Evolutionary conservation across 345 rosid genomes (phyloP).

Genomic region (Brassica juncea): DNA sequence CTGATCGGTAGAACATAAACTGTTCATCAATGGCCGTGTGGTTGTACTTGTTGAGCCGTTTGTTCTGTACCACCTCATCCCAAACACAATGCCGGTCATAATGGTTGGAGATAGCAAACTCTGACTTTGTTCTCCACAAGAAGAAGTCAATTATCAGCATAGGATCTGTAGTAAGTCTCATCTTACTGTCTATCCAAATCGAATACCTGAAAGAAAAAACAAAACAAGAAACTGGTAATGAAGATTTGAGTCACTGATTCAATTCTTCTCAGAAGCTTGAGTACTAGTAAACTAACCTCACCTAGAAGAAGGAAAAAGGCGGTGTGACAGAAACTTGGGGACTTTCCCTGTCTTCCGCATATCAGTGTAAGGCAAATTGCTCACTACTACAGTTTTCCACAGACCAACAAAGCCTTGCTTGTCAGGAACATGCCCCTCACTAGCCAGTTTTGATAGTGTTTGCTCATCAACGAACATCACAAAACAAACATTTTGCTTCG

Average conservation of each 20-base stretch:
- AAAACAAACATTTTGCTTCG: constrained; percentile 78
- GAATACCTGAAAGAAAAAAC: constrained; percentile 63
- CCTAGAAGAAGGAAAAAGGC: constrained; percentile 94
- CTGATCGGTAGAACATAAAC: constrained; percentile 64
- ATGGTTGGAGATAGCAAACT: constrained; percentile 94
- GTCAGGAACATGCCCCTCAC: constrained; percentile 77
- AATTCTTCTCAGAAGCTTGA: constrained; percentile 11
- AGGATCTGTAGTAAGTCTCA: constrained; percentile 84
- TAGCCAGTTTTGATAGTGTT: constrained; percentile 68
- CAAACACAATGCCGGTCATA: constrained; percentile 94
- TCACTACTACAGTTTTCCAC: constrained; percentile 82
- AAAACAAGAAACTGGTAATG: not conserved
- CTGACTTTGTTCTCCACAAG: constrained; percentile 78
- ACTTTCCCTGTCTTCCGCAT: constrained; percentile 91
- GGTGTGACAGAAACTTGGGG: constrained; percentile 88
- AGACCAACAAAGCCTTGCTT: constrained; percentile 72
- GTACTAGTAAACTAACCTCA: constrained; percentile 43
- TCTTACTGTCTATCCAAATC: constrained; percentile 93
- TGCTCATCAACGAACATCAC: constrained; percentile 90
- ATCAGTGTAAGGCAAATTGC: constrained; percentile 72
- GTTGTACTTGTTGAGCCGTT: constrained; percentile 73
- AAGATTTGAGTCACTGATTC: not conserved
- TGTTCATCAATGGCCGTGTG: constrained; percentile 78
- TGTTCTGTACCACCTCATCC: constrained; percentile 91
- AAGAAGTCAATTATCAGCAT: constrained; percentile 77